Percentiles rank a stretch among this genome's conserved stretches.
phyloP scores from a whole-genome alignment of 139 green algal genomes.

The Chlamydomonas eustigma region DNA sequence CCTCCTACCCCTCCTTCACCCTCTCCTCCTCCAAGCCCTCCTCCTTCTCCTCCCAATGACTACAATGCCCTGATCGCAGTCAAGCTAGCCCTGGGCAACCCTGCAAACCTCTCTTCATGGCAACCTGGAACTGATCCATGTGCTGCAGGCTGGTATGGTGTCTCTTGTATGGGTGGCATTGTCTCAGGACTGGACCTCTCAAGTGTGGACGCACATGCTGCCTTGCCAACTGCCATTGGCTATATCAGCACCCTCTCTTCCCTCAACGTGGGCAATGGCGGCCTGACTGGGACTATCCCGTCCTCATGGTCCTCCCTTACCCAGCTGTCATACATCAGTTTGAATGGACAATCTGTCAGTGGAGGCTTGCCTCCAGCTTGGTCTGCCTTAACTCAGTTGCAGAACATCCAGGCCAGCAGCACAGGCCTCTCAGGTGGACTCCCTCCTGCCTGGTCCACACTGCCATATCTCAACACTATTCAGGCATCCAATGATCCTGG shows the following conservation, averaged over 20 bases:
- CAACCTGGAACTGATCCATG: background rate
- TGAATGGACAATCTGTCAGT: background rate
- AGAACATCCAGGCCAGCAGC: background rate
- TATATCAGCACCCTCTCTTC: background rate
- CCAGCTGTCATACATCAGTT: background rate
- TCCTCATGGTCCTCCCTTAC: slow-evolving; percentile 5
- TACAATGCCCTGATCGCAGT: slow-evolving; percentile 16
- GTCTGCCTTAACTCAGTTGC: background rate
- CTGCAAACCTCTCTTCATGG: background rate
- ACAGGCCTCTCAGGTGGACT: background rate
- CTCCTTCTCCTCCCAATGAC: background rate
- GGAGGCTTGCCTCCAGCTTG: slow-evolving; percentile 11
- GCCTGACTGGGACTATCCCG: slow-evolving; percentile 16
- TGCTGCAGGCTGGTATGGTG: background rate
- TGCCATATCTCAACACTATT: background rate
- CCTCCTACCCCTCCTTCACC: background rate
- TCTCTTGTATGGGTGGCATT: background rate
- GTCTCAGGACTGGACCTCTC: slow-evolving; percentile 12
- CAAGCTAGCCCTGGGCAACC: slow-evolving; percentile 10
- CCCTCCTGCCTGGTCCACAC: background rate
- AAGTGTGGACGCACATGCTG: too few species aligned
- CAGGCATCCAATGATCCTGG: background rate
- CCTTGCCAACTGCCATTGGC: background rate
- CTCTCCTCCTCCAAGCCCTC: slow-evolving; percentile 3
- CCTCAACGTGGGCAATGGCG: background rate